Percentiles rank a stretch among this genome's conserved stretches.
Evolutionary conservation across 768 basidiomycete species (phyloP).

Genomic region (Paxillus ammoniavirescens): DNA sequence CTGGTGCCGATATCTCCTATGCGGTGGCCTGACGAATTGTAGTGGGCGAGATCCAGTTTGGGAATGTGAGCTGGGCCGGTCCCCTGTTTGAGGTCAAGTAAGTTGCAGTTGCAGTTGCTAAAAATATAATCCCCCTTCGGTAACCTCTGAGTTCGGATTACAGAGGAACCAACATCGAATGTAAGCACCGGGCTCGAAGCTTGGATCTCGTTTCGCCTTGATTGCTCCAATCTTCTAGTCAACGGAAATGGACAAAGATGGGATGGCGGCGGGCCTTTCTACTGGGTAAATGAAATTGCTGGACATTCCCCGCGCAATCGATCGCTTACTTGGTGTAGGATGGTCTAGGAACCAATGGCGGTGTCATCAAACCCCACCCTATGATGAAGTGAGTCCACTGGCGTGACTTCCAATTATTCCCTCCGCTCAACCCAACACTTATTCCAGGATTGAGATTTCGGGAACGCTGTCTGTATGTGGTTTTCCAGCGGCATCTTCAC

Average conservation of each 20-base stretch:
- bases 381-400: slow-evolving; percentile 39
- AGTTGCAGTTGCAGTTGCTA: slow-evolving; percentile 2
- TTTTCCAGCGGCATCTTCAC: background rate
- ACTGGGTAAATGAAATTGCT: slow-evolving; percentile 35
- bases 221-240: slow-evolving; percentile 18
- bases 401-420: background rate
- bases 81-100: slow-evolving; percentile 54
- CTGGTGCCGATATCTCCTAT: background rate
- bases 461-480: slow-evolving; percentile 36
- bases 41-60: slow-evolving; percentile 62
- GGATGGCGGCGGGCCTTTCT: slow-evolving; percentile 42
- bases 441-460: slow-evolving; percentile 36
- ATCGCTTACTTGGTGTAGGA: slow-evolving; percentile 19
- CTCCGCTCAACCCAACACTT: background rate
- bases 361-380: slow-evolving; percentile 27
- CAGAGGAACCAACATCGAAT: slow-evolving; percentile 49
- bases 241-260: slow-evolving; percentile 42
- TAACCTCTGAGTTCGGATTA: background rate
- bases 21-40: background rate
- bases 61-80: slow-evolving; percentile 49
- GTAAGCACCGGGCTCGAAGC: slow-evolving; percentile 30
- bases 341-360: slow-evolving; percentile 17
- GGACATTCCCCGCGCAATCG: background rate
- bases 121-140: background rate
- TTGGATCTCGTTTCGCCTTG: background rate